Percentiles rank a stretch among this genome's conserved stretches.
phyloP scores from a whole-genome alignment of 2,329 filamentous ascomycete genomes.

The Penicillium nordicum region DNA sequence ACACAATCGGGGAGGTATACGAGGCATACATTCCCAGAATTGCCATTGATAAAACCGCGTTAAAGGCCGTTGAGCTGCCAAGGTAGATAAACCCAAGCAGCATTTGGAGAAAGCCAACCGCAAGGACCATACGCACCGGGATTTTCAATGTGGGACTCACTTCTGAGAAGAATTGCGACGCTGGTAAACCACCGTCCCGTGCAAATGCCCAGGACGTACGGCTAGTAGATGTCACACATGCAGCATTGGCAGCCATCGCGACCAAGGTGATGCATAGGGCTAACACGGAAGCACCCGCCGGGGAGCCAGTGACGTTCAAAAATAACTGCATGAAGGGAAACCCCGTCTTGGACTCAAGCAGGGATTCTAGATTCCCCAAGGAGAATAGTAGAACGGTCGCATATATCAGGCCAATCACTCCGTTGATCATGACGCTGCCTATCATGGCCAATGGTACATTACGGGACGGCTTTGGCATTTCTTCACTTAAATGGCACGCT shows the following conservation, averaged over 20 bases:
- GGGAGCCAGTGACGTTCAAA: conserved; percentile 16
- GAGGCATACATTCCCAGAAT: conserved; percentile 49
- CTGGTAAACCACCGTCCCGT: conserved; percentile 49
- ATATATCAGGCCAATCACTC: conserved; percentile 46
- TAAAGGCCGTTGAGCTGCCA: conserved; percentile 43
- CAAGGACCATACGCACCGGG: conserved; percentile 44
- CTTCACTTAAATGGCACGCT: conserved; percentile 41
- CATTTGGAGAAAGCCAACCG: conserved; percentile 45
- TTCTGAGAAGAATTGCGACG: conserved; percentile 39
- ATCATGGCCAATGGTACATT: conserved; percentile 36
- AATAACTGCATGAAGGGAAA: conserved; percentile 47
- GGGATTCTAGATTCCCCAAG: conserved; percentile 38
- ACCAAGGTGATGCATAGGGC: conserved; percentile 13
- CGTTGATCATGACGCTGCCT: conserved; percentile 40
- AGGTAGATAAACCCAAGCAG: conserved; percentile 49
- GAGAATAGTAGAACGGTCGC: conserved; percentile 46
- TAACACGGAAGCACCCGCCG: conserved; percentile 14
- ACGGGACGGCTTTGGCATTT: conserved; percentile 28
- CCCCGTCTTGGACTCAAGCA: conserved; percentile 43
- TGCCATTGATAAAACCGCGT: conserved; percentile 45
- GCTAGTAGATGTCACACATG: conserved; percentile 19
- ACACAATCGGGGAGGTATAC: conserved; percentile 48
- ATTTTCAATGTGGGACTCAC: conserved; percentile 44
- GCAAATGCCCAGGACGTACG: conserved; percentile 49
- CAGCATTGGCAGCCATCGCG: conserved; percentile 19